Conservation (phyloP, 805 yeast genomes). For the Starmerella floricola region DNA sequence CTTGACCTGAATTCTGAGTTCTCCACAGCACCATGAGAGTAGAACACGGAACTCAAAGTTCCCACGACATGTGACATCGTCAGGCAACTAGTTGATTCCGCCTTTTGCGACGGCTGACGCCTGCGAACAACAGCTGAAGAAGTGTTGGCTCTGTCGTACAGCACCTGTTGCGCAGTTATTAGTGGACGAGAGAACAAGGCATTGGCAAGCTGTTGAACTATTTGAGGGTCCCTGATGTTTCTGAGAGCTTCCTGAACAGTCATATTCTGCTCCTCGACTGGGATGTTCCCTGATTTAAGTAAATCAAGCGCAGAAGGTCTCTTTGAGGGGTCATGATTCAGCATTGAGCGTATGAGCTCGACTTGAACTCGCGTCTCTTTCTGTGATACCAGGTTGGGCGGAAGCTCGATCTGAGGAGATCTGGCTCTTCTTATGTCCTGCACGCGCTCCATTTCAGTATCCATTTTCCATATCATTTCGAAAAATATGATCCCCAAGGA, state of each 20-base stretch:
- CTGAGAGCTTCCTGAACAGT: constrained; percentile 77
- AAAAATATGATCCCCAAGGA: constrained; percentile 89
- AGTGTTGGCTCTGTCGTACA: constrained; percentile 45
- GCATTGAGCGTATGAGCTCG: constrained; percentile 49
- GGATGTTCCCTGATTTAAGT: constrained; percentile 69
- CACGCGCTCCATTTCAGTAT: constrained; percentile 92
- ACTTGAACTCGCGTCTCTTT: constrained; percentile 44
- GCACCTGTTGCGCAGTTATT: constrained; percentile 67
- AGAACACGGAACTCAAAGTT: constrained; percentile 51
- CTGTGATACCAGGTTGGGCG: constrained; percentile 46
- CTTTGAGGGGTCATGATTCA: constrained; percentile 65
- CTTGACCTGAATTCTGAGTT: constrained; percentile 46
- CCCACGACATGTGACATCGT: constrained; percentile 49
- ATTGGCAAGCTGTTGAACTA: constrained; percentile 86
- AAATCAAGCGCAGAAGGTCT: constrained; percentile 73
- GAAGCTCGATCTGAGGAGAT: constrained; percentile 49
- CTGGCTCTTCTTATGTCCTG: constrained; percentile 57
- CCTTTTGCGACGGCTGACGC: constrained; percentile 10
- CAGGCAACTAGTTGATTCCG: constrained; percentile 15
- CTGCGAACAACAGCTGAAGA: constrained; percentile 6
- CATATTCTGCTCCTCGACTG: constrained; percentile 82
- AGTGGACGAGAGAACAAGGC: constrained; percentile 78
- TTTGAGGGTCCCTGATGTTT: constrained; percentile 76
- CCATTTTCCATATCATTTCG: constrained; percentile 77
- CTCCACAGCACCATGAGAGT: constrained; percentile 77